These are phyloP conservation scores for Crotalaria pallida DNA, from an alignment of 306 rosid species.

Conservation along the genomic window DNA sequence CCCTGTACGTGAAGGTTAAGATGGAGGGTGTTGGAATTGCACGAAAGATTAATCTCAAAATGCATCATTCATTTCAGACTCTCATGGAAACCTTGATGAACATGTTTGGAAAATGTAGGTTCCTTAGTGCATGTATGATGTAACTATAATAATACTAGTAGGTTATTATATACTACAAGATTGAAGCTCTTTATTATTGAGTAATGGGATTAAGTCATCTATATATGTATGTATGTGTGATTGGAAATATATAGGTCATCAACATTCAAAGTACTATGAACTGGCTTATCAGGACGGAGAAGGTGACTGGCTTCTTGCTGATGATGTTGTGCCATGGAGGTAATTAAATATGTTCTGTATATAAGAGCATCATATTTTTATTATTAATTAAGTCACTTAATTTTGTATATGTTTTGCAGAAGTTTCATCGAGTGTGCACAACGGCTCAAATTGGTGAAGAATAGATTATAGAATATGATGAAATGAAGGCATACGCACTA, in stretches of 20 bases:
- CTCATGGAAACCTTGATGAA: slow-evolving; percentile 50
- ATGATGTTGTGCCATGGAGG: slow-evolving; percentile 84
- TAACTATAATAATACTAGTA: too few species aligned
- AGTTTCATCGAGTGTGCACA: slow-evolving; percentile 46
- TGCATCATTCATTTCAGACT: slow-evolving; percentile 42
- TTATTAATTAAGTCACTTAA: background rate
- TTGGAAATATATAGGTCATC: slow-evolving; percentile 34
- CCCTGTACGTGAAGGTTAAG: slow-evolving; percentile 66
- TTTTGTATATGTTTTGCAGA: slow-evolving; percentile 27
- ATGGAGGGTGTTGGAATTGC: slow-evolving; percentile 91
- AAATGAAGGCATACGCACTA: background rate
- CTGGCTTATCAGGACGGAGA: slow-evolving; percentile 65
- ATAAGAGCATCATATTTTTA: too few species aligned
- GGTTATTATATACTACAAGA: too few species aligned
- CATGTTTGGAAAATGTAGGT: slow-evolving; percentile 67
- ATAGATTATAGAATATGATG: too few species aligned
- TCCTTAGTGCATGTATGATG: too few species aligned
- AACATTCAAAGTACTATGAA: slow-evolving; percentile 30
- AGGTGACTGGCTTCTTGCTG: slow-evolving; percentile 84
- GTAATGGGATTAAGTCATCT: background rate
- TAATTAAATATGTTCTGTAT: slow-evolving; percentile 2
- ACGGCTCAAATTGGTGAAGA: slow-evolving; percentile 57
- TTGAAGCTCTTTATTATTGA: background rate
- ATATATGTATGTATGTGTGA: background rate
- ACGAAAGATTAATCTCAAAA: slow-evolving; percentile 57